Conservation (phyloP, 257 asterid genomes). For the Coffea canephora region DNA sequence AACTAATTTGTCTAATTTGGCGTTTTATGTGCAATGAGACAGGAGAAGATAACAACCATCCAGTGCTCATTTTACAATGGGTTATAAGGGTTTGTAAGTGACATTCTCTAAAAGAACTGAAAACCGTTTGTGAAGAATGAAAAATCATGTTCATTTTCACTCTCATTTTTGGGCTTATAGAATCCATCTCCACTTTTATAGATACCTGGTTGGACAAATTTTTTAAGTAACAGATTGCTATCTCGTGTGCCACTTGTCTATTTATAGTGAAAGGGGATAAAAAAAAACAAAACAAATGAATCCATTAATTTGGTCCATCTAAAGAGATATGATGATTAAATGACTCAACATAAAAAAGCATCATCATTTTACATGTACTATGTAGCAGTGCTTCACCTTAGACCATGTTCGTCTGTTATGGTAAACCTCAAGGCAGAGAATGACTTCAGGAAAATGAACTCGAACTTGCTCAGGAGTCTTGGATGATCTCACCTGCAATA, state of each 20-base stretch:
- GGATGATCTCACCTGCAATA: constrained; percentile 57
- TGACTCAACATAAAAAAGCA: not conserved
- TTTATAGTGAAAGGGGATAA: not conserved
- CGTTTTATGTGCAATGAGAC: not conserved
- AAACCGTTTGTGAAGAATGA: too few relatives aligned
- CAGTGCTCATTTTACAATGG: not conserved
- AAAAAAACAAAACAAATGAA: not conserved
- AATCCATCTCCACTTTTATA: not conserved
- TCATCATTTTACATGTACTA: not conserved
- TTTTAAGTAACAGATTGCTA: not conserved
- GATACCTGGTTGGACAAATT: not conserved
- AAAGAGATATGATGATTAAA: not conserved
- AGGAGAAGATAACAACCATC: not conserved
- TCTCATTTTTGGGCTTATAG: not conserved
- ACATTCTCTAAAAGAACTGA: not conserved
- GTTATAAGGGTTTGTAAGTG: not conserved
- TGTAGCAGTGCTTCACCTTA: constrained; percentile 37
- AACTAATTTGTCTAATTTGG: not conserved
- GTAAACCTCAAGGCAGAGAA: constrained; percentile 76
- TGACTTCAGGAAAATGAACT: constrained; percentile 66
- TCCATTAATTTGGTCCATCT: not conserved
- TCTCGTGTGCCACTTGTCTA: not conserved
- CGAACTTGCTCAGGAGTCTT: constrained; percentile 40
- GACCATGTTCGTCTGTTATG: constrained; percentile 50
- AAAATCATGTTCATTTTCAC: not conserved